Evolutionary conservation across 345 rosid genomes (phyloP).

Genomic region (Conringia planisiliqua): DNA sequence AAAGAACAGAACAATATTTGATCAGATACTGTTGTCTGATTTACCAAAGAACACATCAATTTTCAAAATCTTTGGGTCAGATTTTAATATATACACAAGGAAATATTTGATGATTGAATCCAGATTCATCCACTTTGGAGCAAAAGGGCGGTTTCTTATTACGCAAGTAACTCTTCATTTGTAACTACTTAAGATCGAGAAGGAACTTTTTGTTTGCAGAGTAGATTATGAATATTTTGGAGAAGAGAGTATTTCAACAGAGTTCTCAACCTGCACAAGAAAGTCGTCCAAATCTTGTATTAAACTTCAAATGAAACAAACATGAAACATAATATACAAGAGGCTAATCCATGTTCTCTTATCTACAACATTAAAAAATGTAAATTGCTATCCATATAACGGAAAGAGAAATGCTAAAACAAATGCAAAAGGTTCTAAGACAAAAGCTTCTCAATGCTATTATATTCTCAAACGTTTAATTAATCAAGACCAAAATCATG

Average conservation of each 20-base stretch:
- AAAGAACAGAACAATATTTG: conserved; percentile 17
- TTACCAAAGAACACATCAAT: conserved; percentile 6
- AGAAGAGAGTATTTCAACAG: neutral
- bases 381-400: neutral
- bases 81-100: neutral
- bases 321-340: conserved; percentile 9
- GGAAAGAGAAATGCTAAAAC: neutral
- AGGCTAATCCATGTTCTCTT: neutral
- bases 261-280: neutral
- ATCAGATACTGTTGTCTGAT: conserved; percentile 27
- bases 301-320: conserved; percentile 16
- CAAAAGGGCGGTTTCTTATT: conserved; percentile 2
- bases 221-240: neutral
- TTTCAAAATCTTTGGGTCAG: neutral
- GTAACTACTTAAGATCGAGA: neutral
- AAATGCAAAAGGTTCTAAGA: neutral
- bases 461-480: neutral
- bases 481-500: neutral
- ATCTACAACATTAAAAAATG: neutral
- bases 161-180: neutral
- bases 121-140: neutral
- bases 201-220: neutral
- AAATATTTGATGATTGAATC: neutral
- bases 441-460: conserved; percentile 1
- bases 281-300: neutral